Evolutionary conservation across 176 grass and related monocot species (phyloP), one percentile per base, ranked within the genome.

Genomic region (Tuctoria greenei): DNA sequence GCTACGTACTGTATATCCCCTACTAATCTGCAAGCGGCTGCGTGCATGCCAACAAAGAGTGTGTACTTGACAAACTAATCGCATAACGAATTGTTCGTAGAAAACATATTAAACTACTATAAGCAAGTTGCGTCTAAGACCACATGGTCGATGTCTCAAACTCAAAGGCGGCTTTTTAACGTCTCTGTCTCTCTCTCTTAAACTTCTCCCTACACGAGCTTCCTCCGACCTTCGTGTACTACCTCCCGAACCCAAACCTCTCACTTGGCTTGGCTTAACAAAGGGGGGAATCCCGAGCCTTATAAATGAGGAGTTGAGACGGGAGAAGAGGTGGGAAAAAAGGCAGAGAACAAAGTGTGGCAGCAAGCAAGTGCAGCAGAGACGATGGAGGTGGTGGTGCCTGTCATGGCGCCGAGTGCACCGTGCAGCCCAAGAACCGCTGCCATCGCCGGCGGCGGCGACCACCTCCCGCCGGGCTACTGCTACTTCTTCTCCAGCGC

Each of bases 401-500:
- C 75, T 39, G 75, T 90, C 15, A 91, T 73, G 79, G 68, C 89
- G 68, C 79, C 88, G 34, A 75, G 76, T 18, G 89, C 96, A 21
- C 92, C 96, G 61, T 83, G 86, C 61, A 94, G 84, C 73, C 89
- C 95, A 20, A 90, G 69, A 68, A 72, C 74, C 17, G 91, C 87
- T 21, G 80, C 77, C 4, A 57, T 58, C 59, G 31, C 31, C 31
- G 52, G 61, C 55, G 73, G 64, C 31, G 23, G 65, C 79, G 69
- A 79, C 52, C 51, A 77, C 20, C 36, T n/a, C n/a, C n/a, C n/a
- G n/a, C n/a, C 78, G 1, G 65, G 64, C 70, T 79, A 85, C 74
- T 85, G 34, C 74, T 87, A 86, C 87, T 90, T 84, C 86, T 84
- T 76, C 80, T 25, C 87, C 56, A 99, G 96, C 85, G 96, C 92